Evolutionary conservation across 805 yeast genomes (phyloP), one percentile per base, ranked within the genome.

Genomic region (Myxozyma sirexii): DNA sequence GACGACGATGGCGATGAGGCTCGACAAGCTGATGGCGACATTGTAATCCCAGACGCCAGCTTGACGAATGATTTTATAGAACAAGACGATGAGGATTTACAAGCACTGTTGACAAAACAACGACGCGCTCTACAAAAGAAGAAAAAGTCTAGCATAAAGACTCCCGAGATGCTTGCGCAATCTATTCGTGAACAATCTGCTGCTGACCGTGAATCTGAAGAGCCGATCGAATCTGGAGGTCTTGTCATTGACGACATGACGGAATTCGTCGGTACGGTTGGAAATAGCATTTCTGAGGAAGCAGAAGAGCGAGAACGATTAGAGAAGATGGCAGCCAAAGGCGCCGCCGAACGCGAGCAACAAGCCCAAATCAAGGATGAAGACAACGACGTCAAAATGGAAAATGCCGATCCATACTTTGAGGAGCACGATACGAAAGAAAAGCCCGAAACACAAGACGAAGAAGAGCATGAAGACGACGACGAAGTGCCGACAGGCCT

Each of bases 181-280:
- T 2, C 74, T 15, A 53, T 65, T 26, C 48, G 56, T 3, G 61
- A 64, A 29, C 54, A 60, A 74, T 8, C 75, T 74, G 29, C 42
- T 3, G 39, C 48, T 10, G 50, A n/a, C 13, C 63, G 68, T 47
- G 68, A 65, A 60, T 60, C 64, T 58, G 52, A 54, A 6, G 58
- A 38, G 15, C n/a, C 29, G 12, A 46, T 2, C 19, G 54, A 38
- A 15, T 47, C 62, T 68, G 69, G 51, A 4, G 71, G 69, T 7
- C 27, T 78, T 24, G 72, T 76, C 0, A 70, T 79, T 24, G 80
- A 81, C 64, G 80, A 76, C 24, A 80, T 80, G 1, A 70, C 71
- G 29, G 82, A 78, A 43, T 65, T 67, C 60, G 65, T 67, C 8
- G 56, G 54, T 17, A 56, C 61, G 2, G 51, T 68, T 3, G 62